These are phyloP conservation scores for Fusarium domesticum DNA, from an alignment of 2,329 filamentous ascomycete genomes.

Conservation along the genomic window DNA sequence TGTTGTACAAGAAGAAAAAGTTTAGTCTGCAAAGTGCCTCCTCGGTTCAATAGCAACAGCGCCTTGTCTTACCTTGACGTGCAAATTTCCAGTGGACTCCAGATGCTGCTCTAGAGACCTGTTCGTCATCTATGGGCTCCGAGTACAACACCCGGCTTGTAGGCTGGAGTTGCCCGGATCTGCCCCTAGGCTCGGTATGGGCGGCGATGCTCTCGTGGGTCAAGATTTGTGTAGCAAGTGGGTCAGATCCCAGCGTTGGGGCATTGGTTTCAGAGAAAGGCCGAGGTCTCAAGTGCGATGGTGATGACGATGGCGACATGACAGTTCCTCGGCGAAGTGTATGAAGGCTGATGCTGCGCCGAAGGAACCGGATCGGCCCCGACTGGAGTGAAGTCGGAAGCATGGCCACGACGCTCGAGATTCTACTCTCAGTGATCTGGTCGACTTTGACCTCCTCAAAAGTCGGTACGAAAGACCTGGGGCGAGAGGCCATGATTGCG, in stretches of 20 bases:
- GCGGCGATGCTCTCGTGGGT: constrained; percentile 5
- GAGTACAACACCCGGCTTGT: constrained; percentile 28
- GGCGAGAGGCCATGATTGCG: constrained; percentile 16
- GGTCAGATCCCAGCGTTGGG: constrained; percentile 10
- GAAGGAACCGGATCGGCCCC: constrained; percentile 49
- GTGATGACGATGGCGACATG: constrained; percentile 13
- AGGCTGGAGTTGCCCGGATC: constrained; percentile 11
- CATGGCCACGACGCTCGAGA: constrained; percentile 51
- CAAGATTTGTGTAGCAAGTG: constrained; percentile 12
- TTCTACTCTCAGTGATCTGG: constrained; percentile 33
- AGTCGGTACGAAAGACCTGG: constrained; percentile 18
- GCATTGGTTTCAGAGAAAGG: constrained; percentile 22
- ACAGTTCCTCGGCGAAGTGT: constrained; percentile 19
- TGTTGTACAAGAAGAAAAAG: constrained; percentile 4
- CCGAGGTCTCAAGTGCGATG: constrained; percentile 12
- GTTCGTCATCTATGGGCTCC: constrained; percentile 20
- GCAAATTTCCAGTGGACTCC: constrained; percentile 35
- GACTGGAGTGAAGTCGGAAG: constrained; percentile 52
- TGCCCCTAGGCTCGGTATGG: constrained; percentile 5
- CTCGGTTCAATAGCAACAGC: background rate
- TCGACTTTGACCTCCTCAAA: constrained; percentile 33
- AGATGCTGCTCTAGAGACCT: constrained; percentile 27
- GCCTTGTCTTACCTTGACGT: constrained; percentile 29
- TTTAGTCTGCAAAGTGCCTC: constrained; percentile 2
- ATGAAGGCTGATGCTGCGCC: constrained; percentile 38